These are phyloP conservation scores for Xerocomus brunneocitrinus DNA, from an alignment of 768 basidiomycete species.

Conservation along the genomic window DNA sequence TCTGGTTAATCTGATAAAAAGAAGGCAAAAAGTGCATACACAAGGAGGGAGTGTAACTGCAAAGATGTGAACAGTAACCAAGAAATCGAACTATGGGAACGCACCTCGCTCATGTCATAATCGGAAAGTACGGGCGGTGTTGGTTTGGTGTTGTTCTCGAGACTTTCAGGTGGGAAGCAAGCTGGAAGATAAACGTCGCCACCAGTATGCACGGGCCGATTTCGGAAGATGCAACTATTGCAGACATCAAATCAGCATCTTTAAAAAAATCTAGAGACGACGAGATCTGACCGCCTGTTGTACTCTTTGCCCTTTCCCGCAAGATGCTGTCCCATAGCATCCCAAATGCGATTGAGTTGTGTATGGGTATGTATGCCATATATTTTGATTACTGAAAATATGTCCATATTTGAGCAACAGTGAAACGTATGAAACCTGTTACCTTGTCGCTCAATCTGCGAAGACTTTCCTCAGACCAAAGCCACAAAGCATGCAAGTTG, in stretches of 20 bases:
- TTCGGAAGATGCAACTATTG: slow-evolving; percentile 45
- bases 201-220: slow-evolving; percentile 30
- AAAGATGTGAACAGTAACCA: not conserved
- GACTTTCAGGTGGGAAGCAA: slow-evolving; percentile 42
- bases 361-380: slow-evolving; percentile 50
- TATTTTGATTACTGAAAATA: slow-evolving; percentile 39
- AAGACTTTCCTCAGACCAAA: not conserved
- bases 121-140: slow-evolving; percentile 35
- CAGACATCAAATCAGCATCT: not conserved
- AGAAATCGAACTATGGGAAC: not conserved
- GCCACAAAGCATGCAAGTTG: not conserved
- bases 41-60: slow-evolving; percentile 54
- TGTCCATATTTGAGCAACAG: not conserved
- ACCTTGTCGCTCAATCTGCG: slow-evolving; percentile 43
- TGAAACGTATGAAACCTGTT: not conserved
- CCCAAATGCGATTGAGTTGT: slow-evolving; percentile 47
- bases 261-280: not conserved
- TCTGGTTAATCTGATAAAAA: not conserved
- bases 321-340: slow-evolving; percentile 40
- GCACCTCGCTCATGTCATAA: slow-evolving; percentile 47
- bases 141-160: slow-evolving; percentile 13
- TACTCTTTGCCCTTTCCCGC: slow-evolving; percentile 49
- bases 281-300: slow-evolving; percentile 37
- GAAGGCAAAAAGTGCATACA: slow-evolving; percentile 35
- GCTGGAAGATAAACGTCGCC: slow-evolving; percentile 47